Percentiles rank a stretch among this genome's conserved stretches.
Evolutionary conservation across 306 rosid species (phyloP).

Genomic region (Castanopsis chinensis): DNA sequence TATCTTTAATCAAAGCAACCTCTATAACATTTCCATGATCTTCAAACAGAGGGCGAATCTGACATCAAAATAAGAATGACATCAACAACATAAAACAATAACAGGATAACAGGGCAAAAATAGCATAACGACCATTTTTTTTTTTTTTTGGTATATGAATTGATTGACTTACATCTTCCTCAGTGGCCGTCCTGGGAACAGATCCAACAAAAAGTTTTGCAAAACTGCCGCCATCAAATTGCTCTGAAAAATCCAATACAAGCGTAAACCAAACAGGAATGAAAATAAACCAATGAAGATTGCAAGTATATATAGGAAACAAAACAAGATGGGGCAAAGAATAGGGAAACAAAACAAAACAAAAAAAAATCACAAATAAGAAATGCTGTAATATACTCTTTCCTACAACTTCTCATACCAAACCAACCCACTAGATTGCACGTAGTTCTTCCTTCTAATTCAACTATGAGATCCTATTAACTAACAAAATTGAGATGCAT

Average conservation of each 20-base stretch:
- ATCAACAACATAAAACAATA: conserved; percentile 1
- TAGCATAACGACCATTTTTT: background rate
- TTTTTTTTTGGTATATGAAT: background rate
- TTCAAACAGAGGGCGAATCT: conserved; percentile 94
- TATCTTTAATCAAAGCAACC: conserved; percentile 90
- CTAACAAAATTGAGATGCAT: background rate
- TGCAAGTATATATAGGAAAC: background rate
- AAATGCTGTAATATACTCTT: no score
- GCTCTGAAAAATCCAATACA: conserved; percentile 42
- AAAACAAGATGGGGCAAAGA: background rate
- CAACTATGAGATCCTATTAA: background rate
- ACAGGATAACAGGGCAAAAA: background rate
- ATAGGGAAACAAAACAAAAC: no score
- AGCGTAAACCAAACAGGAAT: background rate
- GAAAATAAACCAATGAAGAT: background rate
- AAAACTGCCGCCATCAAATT: conserved; percentile 55
- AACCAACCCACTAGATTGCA: no score
- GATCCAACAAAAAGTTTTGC: conserved; percentile 94
- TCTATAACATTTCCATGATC: conserved; percentile 90
- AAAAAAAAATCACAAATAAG: no score
- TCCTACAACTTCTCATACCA: no score
- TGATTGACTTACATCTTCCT: conserved; percentile 67
- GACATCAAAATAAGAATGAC: conserved; percentile 8
- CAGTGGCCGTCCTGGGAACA: conserved; percentile 85
- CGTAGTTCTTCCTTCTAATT: background rate